These are phyloP conservation scores for Passiflora organensis DNA, from an alignment of 345 rosid genomes.

Conservation along the genomic window DNA sequence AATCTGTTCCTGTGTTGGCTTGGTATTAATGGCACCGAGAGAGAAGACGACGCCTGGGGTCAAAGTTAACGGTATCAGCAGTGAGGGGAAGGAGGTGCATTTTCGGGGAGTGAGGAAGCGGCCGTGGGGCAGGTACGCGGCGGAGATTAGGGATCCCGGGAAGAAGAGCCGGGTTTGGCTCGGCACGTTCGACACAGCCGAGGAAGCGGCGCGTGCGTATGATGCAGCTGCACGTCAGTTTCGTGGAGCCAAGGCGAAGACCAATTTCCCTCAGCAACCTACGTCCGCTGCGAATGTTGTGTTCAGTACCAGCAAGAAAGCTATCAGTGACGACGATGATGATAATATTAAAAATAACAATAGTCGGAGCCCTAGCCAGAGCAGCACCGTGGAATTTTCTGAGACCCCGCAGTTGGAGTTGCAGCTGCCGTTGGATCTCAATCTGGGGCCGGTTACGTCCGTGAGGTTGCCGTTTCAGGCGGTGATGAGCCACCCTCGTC, in stretches of 20 bases:
- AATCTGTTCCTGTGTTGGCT: no score
- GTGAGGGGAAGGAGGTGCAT: slow-evolving; percentile 39
- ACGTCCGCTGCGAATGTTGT: slow-evolving; percentile 11
- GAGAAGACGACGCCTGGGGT: slow-evolving; percentile 27
- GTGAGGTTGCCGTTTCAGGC: slow-evolving; percentile 19
- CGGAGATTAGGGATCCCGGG: slow-evolving; percentile 79
- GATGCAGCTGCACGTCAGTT: slow-evolving; percentile 55
- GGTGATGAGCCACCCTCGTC: neutral
- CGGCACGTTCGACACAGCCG: slow-evolving; percentile 77
- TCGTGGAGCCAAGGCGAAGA: slow-evolving; percentile 82
- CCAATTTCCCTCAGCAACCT: slow-evolving; percentile 37
- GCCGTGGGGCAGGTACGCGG: slow-evolving; percentile 87
- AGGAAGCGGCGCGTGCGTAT: slow-evolving; percentile 76
- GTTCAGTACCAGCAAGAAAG: neutral
- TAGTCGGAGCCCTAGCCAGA: slow-evolving; percentile 52
- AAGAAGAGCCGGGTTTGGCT: slow-evolving; percentile 79
- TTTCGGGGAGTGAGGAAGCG: slow-evolving; percentile 87
- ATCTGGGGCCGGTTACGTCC: slow-evolving; percentile 26
- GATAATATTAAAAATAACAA: neutral
- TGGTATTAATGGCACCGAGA: slow-evolving; percentile 72
- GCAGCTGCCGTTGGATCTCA: slow-evolving; percentile 38
- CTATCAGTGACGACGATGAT: neutral
- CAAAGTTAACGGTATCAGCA: slow-evolving; percentile 19
- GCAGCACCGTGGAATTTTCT: slow-evolving; percentile 59
- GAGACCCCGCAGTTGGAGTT: slow-evolving; percentile 34